A percentile compares a stretch with the other conserved stretches of the same genome.
phyloP scores from a whole-genome alignment of 2,329 filamentous ascomycete species.

The Colletotrichum sp. region DNA sequence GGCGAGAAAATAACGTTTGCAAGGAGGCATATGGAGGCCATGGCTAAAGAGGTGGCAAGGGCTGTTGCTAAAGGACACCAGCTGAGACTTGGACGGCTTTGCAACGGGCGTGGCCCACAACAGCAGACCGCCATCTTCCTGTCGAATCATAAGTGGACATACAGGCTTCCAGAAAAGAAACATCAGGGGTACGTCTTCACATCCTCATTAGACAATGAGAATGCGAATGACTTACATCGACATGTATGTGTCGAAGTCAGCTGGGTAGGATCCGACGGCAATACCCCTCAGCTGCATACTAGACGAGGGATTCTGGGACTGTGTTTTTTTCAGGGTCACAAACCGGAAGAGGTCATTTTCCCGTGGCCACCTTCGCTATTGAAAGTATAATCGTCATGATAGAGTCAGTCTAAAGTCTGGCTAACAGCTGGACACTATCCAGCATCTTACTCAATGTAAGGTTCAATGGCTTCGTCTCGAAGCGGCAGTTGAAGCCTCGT shows the following conservation, averaged over 20 bases:
- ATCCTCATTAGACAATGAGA: neutral
- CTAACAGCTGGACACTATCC: too few species aligned
- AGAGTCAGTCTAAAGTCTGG: too few species aligned
- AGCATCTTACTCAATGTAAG: accelerated
- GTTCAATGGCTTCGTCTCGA: too few species aligned
- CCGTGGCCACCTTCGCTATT: neutral
- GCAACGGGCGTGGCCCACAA: accelerated
- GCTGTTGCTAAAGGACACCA: neutral
- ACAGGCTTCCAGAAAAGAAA: accelerated
- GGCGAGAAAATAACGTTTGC: neutral
- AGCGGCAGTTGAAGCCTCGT: too few species aligned
- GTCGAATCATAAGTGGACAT: accelerated
- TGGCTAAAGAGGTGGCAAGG: neutral
- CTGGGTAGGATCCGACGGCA: neutral
- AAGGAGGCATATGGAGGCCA: neutral
- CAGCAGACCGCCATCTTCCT: neutral
- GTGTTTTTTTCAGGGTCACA: neutral
- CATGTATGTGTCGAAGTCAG: neutral
- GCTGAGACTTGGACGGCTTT: neutral
- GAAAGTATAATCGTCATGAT: accelerated
- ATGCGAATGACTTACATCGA: neutral
- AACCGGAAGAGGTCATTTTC: neutral
- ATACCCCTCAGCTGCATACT: neutral
- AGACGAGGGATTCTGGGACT: neutral
- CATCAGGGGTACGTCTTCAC: neutral